Evolutionary conservation across 1,284 basidiomycete genomes (phyloP).

Genomic region (Polyporus tsugae): DNA sequence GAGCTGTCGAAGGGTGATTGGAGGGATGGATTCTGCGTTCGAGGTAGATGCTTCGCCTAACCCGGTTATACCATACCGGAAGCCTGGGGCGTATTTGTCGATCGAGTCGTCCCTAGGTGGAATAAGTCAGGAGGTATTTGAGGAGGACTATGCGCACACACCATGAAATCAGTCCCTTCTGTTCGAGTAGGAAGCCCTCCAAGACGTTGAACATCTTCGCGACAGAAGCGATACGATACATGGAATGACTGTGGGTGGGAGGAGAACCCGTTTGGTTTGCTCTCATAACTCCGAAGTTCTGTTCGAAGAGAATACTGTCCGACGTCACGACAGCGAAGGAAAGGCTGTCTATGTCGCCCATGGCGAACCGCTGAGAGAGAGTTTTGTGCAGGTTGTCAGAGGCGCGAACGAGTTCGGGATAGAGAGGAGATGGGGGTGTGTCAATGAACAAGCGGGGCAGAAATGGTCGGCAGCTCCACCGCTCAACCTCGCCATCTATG

Average conservation of each 20-base stretch:
- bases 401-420: too few species aligned
- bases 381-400: background rate
- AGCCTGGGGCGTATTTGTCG: slow-evolving; percentile 47
- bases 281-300: slow-evolving; percentile 25
- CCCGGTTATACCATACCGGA: slow-evolving; percentile 35
- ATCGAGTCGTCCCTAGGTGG: slow-evolving; percentile 54
- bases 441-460: too few species aligned
- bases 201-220: slow-evolving; percentile 56
- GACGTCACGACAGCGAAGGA: slow-evolving; percentile 29
- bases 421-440: too few species aligned
- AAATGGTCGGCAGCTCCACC: too few species aligned
- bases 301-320: slow-evolving; percentile 19
- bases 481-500: too few species aligned
- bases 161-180: slow-evolving; percentile 52
- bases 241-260: slow-evolving; percentile 21
- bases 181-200: slow-evolving; percentile 54
- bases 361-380: slow-evolving; percentile 19
- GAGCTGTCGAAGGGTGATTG: slow-evolving; percentile 53
- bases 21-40: background rate
- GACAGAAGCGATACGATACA: slow-evolving; percentile 49
- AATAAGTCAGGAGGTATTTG: background rate
- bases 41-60: background rate
- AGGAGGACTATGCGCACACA: slow-evolving; percentile 30
- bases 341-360: slow-evolving; percentile 30
- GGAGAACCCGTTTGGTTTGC: slow-evolving; percentile 24